These are phyloP conservation scores for Russula abietina DNA, from an alignment of 768 basidiomycete genomes.

Conservation along the genomic window DNA sequence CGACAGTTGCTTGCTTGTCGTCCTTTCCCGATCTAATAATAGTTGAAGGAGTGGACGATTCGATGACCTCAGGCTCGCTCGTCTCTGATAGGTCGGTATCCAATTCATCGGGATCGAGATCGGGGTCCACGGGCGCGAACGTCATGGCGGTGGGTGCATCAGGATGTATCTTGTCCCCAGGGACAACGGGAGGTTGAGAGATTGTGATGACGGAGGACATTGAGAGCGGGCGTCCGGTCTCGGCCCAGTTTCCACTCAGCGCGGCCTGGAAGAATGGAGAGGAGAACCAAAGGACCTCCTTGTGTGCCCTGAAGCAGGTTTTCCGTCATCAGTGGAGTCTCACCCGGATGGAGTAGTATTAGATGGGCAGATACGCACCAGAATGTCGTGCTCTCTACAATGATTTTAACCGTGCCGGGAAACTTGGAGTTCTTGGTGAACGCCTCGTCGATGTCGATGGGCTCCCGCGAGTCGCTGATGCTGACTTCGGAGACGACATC, in stretches of 20 bases:
- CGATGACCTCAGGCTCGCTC: conserved; percentile 27
- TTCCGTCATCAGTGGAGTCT: background rate
- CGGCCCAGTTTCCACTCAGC: conserved; percentile 87
- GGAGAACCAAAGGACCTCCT: conserved; percentile 84
- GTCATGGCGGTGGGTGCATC: conserved; percentile 50
- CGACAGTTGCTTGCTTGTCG: background rate
- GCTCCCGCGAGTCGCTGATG: conserved; percentile 53
- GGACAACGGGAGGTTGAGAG: conserved; percentile 61
- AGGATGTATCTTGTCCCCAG: conserved; percentile 41
- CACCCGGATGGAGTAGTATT: conserved; percentile 15
- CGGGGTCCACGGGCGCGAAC: conserved; percentile 53
- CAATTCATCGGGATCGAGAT: conserved; percentile 41
- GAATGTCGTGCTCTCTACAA: conserved; percentile 84
- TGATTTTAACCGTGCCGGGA: conserved; percentile 85
- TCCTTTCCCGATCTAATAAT: background rate
- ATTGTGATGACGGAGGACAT: conserved; percentile 83
- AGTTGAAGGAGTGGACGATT: conserved; percentile 16
- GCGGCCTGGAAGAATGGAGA: conserved; percentile 95
- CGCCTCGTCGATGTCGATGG: conserved; percentile 75
- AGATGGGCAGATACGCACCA: conserved; percentile 51
- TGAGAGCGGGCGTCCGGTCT: conserved; percentile 73
- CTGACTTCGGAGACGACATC: conserved; percentile 65
- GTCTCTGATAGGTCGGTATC: conserved; percentile 35
- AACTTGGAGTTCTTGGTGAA: conserved; percentile 63
- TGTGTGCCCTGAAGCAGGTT: conserved; percentile 64